phyloP scores from a whole-genome alignment of 1,284 basidiomycete genomes.

The Anthracocystis walkeri region DNA sequence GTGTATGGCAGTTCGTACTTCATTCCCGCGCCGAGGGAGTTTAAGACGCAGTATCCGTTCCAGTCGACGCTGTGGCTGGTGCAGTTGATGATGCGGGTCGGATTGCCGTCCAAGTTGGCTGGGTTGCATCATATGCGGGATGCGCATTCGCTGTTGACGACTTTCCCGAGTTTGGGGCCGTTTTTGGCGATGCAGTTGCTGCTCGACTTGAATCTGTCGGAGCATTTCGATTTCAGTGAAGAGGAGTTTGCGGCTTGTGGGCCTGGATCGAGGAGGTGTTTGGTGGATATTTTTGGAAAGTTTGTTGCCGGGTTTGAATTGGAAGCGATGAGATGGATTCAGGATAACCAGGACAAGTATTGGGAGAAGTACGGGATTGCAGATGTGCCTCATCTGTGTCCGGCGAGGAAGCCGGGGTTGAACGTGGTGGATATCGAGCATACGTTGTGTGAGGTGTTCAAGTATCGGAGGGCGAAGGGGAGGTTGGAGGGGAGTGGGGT shows the following conservation, averaged over 20 bases:
- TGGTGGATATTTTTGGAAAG: slow-evolving; percentile 74
- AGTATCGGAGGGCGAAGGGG: slow-evolving; percentile 73
- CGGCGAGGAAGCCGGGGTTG: slow-evolving; percentile 71
- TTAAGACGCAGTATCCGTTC: slow-evolving; percentile 71
- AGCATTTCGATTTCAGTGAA: slow-evolving; percentile 74
- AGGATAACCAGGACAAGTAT: slow-evolving; percentile 73
- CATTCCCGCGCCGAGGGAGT: slow-evolving; percentile 75
- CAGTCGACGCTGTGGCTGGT: slow-evolving; percentile 75
- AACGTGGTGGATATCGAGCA: slow-evolving; percentile 75
- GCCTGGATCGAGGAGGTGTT: slow-evolving; percentile 74
- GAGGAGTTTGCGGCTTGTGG: slow-evolving; percentile 77
- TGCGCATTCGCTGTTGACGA: slow-evolving; percentile 74
- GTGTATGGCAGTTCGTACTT: slow-evolving; percentile 78
- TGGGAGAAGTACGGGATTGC: slow-evolving; percentile 69
- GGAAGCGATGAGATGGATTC: slow-evolving; percentile 75
- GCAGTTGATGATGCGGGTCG: slow-evolving; percentile 74
- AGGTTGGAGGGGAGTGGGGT: neutral
- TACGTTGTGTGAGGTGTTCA: slow-evolving; percentile 77
- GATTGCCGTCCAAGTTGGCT: slow-evolving; percentile 72
- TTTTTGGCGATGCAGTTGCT: slow-evolving; percentile 73
- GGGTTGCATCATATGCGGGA: slow-evolving; percentile 73
- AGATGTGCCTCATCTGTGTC: slow-evolving; percentile 39
- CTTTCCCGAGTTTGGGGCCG: slow-evolving; percentile 76
- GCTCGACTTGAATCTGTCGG: slow-evolving; percentile 72
- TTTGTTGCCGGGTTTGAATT: slow-evolving; percentile 71